A percentile compares a stretch with the other conserved stretches of the same genome.
These are phyloP conservation scores for Beauveria bassiana DNA, from an alignment of 2,329 filamentous ascomycete genomes.

Conservation along the genomic window DNA sequence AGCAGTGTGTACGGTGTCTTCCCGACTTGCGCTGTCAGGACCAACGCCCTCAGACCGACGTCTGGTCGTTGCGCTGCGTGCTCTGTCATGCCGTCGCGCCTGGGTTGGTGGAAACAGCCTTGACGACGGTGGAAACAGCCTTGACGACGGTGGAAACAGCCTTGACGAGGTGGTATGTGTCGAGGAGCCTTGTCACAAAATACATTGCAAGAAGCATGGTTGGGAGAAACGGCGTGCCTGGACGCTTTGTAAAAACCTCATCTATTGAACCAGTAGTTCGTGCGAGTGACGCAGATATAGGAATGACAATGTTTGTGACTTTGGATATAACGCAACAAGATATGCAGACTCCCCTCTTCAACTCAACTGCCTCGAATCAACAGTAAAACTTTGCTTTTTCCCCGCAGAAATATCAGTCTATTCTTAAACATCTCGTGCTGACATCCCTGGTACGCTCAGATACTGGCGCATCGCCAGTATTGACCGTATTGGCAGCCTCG, in stretches of 20 bases:
- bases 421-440: background rate
- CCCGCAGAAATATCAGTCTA: background rate
- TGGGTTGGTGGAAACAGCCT: conserved; percentile 22
- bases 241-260: conserved; percentile 23
- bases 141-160: conserved; percentile 23
- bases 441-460: conserved; percentile 19
- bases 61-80: conserved; percentile 26
- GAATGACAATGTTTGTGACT: conserved; percentile 27
- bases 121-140: conserved; percentile 20
- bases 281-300: conserved; percentile 24
- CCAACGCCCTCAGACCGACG: conserved; percentile 27
- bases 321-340: conserved; percentile 25
- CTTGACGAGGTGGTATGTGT: conserved; percentile 17
- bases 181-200: conserved; percentile 16
- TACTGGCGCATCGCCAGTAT: conserved; percentile 20
- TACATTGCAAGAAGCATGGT: conserved; percentile 24
- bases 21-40: conserved; percentile 23
- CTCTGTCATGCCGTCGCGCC: conserved; percentile 26
- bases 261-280: conserved; percentile 22
- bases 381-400: background rate
- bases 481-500: conserved; percentile 25
- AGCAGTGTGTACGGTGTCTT: conserved; percentile 27
- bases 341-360: background rate
- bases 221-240: conserved; percentile 22
- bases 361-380: background rate